Conservation (phyloP, 108 stramenopile genomes). For the Nannochloropsis oceanica region DNA sequence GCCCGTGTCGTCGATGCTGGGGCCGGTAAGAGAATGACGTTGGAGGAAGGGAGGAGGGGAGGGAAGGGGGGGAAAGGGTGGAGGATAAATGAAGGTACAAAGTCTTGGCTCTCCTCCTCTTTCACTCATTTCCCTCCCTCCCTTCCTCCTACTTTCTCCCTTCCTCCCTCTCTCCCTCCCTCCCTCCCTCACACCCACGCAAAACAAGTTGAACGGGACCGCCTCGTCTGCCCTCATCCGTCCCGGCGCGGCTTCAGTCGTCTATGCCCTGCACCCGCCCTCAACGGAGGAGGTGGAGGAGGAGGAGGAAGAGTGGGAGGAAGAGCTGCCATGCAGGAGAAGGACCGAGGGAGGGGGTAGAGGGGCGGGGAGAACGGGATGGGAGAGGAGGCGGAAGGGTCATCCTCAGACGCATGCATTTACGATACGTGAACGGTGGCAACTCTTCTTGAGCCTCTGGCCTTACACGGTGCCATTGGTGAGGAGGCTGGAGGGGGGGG, state of each 20-base stretch:
- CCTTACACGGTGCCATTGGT: constrained; percentile 32
- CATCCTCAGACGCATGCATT: not conserved
- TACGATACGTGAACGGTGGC: constrained; percentile 17
- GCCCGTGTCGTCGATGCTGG: not conserved
- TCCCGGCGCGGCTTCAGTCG: not conserved
- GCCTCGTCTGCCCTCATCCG: not conserved
- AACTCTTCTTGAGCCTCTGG: constrained; percentile 25
- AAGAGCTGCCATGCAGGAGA: not conserved
- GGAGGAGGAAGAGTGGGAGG: not conserved
- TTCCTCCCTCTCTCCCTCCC: not conserved
- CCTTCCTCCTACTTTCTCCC: not conserved
- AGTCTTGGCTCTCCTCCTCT: not conserved
- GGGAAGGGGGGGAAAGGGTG: not conserved
- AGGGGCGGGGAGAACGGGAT: not conserved
- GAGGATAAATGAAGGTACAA: not conserved
- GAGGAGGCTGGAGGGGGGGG: not conserved
- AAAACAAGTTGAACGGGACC: not conserved
- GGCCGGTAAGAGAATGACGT: not conserved
- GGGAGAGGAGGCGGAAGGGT: not conserved
- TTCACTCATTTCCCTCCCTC: not conserved
- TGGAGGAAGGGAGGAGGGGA: not conserved
- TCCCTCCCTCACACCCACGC: not conserved
- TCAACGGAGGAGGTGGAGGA: not conserved
- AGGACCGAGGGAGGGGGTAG: not conserved
- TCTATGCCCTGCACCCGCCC: not conserved